Conservation (phyloP, 2,329 filamentous ascomycete species). For the Aspergillus pseudoglaucus region DNA sequence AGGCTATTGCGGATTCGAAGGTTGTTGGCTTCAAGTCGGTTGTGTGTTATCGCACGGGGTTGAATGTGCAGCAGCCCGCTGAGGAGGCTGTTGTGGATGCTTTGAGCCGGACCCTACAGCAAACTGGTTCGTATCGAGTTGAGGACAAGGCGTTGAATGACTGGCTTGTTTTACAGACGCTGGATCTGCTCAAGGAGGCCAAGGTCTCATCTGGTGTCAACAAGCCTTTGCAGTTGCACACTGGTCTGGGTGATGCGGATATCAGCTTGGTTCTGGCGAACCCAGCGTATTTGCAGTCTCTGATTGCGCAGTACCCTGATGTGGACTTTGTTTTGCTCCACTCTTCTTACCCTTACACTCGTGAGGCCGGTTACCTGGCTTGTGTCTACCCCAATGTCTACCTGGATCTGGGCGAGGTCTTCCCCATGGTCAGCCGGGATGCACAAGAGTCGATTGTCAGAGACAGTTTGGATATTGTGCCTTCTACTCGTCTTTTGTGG, state of each 20-base stretch:
- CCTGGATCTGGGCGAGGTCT: constrained; percentile 76
- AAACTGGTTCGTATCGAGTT: constrained; percentile 36
- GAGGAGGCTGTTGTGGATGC: constrained; percentile 33
- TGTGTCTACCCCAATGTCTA: constrained; percentile 73
- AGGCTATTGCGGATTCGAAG: constrained; percentile 56
- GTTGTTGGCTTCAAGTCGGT: constrained; percentile 79
- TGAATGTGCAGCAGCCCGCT: constrained; percentile 53
- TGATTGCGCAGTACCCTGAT: constrained; percentile 62
- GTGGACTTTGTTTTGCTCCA: constrained; percentile 74
- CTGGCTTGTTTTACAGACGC: constrained; percentile 59
- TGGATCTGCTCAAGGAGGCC: constrained; percentile 49
- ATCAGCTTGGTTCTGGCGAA: constrained; percentile 64
- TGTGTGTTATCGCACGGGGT: constrained; percentile 72
- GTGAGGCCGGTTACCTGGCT: constrained; percentile 72
- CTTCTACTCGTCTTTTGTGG: constrained; percentile 69
- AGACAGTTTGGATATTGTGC: constrained; percentile 68
- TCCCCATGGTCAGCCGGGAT: constrained; percentile 68
- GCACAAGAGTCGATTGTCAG: constrained; percentile 66
- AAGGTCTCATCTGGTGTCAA: constrained; percentile 35
- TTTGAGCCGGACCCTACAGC: constrained; percentile 21
- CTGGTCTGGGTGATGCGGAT: constrained; percentile 73
- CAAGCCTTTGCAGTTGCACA: constrained; percentile 80
- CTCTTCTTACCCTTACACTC: constrained; percentile 72
- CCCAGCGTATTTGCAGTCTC: constrained; percentile 65
- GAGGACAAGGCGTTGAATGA: constrained; percentile 62